phyloP scores from a whole-genome alignment of 352 stramenopile genomes.

The Phytophthora litchii region DNA sequence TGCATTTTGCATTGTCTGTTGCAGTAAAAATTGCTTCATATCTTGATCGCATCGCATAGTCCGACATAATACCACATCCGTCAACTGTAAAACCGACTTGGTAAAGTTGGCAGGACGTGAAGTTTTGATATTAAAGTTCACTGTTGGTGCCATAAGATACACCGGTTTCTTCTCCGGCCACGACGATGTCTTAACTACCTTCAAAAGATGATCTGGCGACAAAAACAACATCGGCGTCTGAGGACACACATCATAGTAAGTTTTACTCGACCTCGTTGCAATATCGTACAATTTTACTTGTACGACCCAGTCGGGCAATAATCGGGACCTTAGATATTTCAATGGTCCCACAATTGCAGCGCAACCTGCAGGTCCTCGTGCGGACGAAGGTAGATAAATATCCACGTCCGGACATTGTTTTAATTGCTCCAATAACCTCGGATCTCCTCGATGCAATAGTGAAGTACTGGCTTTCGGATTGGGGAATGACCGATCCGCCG shows the following conservation, averaged over 20 bases:
- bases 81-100: conserved; percentile 22
- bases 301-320: conserved; percentile 40
- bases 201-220: conserved; percentile 39
- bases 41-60: conserved; percentile 36
- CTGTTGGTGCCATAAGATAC: conserved; percentile 45
- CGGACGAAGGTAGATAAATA: conserved; percentile 51
- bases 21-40: conserved; percentile 32
- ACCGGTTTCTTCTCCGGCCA: conserved; percentile 51
- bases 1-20: neutral
- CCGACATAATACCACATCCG: conserved; percentile 33
- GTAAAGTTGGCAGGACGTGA: conserved; percentile 17
- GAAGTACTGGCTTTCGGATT: conserved; percentile 22
- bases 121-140: conserved; percentile 11
- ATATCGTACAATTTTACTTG: conserved; percentile 26
- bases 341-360: conserved; percentile 50
- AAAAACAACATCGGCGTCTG: conserved; percentile 50
- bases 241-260: conserved; percentile 58
- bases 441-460: conserved; percentile 39
- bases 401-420: conserved; percentile 60
- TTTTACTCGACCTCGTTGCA: conserved; percentile 5
- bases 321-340: conserved; percentile 35
- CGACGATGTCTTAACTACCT: conserved; percentile 3
- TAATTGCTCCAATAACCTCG: conserved; percentile 49
- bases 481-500: conserved; percentile 6
- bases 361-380: conserved; percentile 34